phyloP scores from a whole-genome alignment of 1,284 basidiomycete species.

The Rhodotorula sp. region DNA sequence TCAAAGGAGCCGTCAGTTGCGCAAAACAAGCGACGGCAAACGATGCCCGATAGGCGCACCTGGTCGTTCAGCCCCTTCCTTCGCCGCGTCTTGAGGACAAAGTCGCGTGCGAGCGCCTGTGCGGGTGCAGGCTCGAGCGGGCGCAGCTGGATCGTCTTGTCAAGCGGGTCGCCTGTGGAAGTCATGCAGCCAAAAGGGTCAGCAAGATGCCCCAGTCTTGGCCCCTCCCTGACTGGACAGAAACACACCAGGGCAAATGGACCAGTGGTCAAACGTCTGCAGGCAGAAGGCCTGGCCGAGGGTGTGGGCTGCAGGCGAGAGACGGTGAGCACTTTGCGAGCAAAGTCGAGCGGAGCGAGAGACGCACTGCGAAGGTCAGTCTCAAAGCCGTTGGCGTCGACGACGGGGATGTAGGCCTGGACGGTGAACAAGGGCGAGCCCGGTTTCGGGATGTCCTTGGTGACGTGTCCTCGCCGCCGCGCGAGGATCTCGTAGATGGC shows the following conservation, averaged over 20 bases:
- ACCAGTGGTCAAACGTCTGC: slow-evolving; percentile 98
- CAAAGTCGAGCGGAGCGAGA: too few species aligned
- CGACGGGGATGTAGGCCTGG: slow-evolving; percentile 94
- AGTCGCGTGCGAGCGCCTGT: slow-evolving; percentile 69
- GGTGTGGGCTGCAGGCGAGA: slow-evolving; percentile 63
- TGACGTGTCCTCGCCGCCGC: slow-evolving; percentile 93
- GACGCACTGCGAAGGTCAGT: slow-evolving; percentile 77
- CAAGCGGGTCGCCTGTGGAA: slow-evolving; percentile 77
- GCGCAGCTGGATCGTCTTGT: slow-evolving; percentile 89
- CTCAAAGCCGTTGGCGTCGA: slow-evolving; percentile 98
- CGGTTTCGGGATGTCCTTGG: slow-evolving; percentile 94
- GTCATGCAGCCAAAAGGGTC: slow-evolving; percentile 11
- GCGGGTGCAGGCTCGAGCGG: slow-evolving; percentile 96
- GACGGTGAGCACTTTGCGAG: not conserved
- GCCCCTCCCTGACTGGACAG: slow-evolving; percentile 6
- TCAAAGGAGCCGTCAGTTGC: too few species aligned
- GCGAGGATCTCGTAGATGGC: slow-evolving; percentile 97
- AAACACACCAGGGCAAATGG: slow-evolving; percentile 80
- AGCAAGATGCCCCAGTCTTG: slow-evolving; percentile 42
- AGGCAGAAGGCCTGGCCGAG: slow-evolving; percentile 97
- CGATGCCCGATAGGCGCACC: not conserved
- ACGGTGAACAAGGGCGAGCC: slow-evolving; percentile 97
- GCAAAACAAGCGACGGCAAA: not conserved
- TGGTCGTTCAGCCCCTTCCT: slow-evolving; percentile 68
- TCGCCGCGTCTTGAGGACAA: slow-evolving; percentile 93